Base-by-base conservation (phyloP, 116 monocot genomes). In the Phalaenopsis hybrid region DNA sequence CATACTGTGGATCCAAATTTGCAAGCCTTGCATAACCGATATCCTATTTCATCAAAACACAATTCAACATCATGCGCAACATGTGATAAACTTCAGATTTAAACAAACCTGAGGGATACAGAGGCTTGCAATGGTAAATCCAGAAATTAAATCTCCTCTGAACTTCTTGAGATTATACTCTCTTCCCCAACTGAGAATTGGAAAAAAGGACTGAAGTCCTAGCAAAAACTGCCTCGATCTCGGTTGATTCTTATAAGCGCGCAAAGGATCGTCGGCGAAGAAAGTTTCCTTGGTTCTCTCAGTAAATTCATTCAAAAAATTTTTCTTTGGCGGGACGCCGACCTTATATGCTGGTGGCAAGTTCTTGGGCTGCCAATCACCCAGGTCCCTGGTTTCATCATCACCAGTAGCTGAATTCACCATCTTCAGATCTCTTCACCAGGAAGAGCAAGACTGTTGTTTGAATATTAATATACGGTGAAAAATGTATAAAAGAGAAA, bases 11-110 rank as follows among this genome's bases (percentile, higher is more conserved):
- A 43, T 87, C 86, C 52, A 94, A 49, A 77, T 90, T 81, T 57
- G 94, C 92, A 46, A 94, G 92, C 85, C 89, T 94, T 12, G 94
- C 58, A 67, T 94, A 94, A 0, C 88, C 94, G 33, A 94, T 94
- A 69, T 92, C 92, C 92, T 92, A 83, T 65, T 63, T 59, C 0
- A 37, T 17, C 2, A 15, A 78, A 37, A 73, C 17, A 81, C 11
- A 75, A 46, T 44, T 10, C 8, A 37, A 37, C 13, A 16, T 28
- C 8, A 2, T 4, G 58, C 20, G 46, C 4, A 83, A 50, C 0
- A 6, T 2, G 70, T 44, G 45, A 25, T 16, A 57, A 23, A 11
- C n/a, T 57, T 79, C 23, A 13, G 6, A 52, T 2, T 6, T 46
- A 57, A 33, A 33, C 78, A 78, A 78, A 92, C 92, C 86, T 92